phyloP scores from a whole-genome alignment of 1,139 yeast genomes.

The Scheffersomyces illinoinensis region DNA sequence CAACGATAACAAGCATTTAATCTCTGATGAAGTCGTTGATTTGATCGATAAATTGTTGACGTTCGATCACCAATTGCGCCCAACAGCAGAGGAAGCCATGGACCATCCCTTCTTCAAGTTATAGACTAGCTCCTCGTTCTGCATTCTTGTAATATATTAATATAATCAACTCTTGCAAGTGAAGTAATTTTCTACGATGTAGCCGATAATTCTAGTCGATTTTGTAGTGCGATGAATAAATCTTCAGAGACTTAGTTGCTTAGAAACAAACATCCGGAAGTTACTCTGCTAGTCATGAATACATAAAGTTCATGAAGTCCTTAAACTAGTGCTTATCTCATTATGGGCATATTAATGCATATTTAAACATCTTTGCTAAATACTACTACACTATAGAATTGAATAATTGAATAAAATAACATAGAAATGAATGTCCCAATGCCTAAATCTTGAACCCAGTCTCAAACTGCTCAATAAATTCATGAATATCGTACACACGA shows the following conservation, averaged over 20 bases:
- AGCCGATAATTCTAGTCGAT: not conserved
- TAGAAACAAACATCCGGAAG: not conserved
- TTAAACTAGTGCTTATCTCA: not conserved
- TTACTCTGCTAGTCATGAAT: too few relatives aligned
- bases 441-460: constrained; percentile 20
- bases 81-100: constrained; percentile 77
- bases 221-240: not conserved
- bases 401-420: too few relatives aligned
- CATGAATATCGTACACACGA: constrained; percentile 27
- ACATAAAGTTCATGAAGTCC: too few relatives aligned
- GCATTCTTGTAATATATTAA: not conserved
- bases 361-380: not conserved
- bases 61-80: constrained; percentile 72
- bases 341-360: not conserved
- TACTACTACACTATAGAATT: not conserved
- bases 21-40: constrained; percentile 63
- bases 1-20: constrained; percentile 51
- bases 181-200: not conserved
- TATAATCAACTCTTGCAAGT: not conserved
- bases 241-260: not conserved
- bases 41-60: constrained; percentile 65
- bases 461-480: constrained; percentile 23
- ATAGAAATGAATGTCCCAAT: not conserved
- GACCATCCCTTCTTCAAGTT: constrained; percentile 55
- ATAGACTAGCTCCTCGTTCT: constrained; percentile 2